phyloP scores from a whole-genome alignment of 768 basidiomycete species.

The Pisolithus orientalis region DNA sequence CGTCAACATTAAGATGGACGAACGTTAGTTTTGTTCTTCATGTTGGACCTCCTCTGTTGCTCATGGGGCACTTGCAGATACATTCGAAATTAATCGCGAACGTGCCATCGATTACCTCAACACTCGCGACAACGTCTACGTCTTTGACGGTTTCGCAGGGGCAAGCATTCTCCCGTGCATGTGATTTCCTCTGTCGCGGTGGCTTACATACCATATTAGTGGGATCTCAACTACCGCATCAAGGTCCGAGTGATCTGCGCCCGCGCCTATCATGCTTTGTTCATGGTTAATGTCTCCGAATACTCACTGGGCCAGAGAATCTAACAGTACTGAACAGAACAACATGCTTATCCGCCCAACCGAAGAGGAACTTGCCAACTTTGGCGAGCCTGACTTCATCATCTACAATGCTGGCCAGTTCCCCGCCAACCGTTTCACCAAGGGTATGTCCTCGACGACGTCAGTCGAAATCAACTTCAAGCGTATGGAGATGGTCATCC shows the following conservation, averaged over 20 bases:
- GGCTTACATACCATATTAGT: slow-evolving; percentile 36
- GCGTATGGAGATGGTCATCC: slow-evolving; percentile 99
- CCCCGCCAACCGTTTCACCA: slow-evolving; percentile 99
- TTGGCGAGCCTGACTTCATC: slow-evolving; percentile 98
- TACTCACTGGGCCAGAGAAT: slow-evolving; percentile 1
- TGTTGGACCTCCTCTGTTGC: background rate
- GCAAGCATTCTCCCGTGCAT: slow-evolving; percentile 34
- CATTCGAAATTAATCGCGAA: slow-evolving; percentile 98
- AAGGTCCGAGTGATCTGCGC: slow-evolving; percentile 99
- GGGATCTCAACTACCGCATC: slow-evolving; percentile 99
- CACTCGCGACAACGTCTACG: slow-evolving; percentile 96
- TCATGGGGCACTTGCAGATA: slow-evolving; percentile 47
- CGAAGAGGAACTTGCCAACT: slow-evolving; percentile 85
- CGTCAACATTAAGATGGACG: slow-evolving; percentile 99
- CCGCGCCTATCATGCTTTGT: slow-evolving; percentile 96
- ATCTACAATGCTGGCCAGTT: slow-evolving; percentile 99
- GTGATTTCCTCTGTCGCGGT: background rate
- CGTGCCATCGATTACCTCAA: slow-evolving; percentile 99
- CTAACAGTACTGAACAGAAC: slow-evolving; percentile 46
- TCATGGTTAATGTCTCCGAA: slow-evolving; percentile 59
- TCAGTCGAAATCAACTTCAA: slow-evolving; percentile 99
- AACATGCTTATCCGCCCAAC: slow-evolving; percentile 99
- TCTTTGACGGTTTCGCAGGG: slow-evolving; percentile 94
- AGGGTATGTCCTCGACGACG: slow-evolving; percentile 98
- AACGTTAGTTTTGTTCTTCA: slow-evolving; percentile 50